Base-by-base conservation (phyloP, 2,329 filamentous ascomycete genomes). In the Scedosporium dehoogii region DNA sequence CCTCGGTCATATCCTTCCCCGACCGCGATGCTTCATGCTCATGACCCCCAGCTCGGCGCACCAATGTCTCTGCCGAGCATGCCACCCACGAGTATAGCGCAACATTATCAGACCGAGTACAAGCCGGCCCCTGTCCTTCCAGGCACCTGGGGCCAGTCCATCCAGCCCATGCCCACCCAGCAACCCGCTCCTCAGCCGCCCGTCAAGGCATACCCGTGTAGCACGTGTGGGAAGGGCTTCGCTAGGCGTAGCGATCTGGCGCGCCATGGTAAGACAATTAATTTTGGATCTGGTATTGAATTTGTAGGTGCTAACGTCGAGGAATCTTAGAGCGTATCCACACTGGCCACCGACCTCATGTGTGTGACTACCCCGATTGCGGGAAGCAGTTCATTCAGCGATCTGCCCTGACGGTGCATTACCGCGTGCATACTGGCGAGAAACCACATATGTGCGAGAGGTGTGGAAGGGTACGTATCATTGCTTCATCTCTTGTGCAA, bases 401-500 rank as follows among this genome's bases (percentile, higher is more conserved):
- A 63, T 97, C 92, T 29, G 94, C 94, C 23, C 78, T 99, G 73
- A 99, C 94, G 0, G 94, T 99, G 6, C 94, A 97, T 74, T 88
- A 90, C 71, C 89, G 94, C 68, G 92, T 97, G 21, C 94, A 99
- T 75, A 97, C 94, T 1, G 94, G 94, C 67, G 94, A 97, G 78
- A 99, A 99, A 77, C 94, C 94, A 59, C 94, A 99, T 70, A 93
- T 94, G 86, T 99, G 94, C 73, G 94, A 97, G 76, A 86, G 90
- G 66, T 97, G 94, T 74, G 91, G 91, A 73, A 97, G 97, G 87
- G 92, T 96, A 80, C 70, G 82, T 69, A 42, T 67, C 63, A 46
- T 14, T 6, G 3, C 23, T n/a, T 38, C 16, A 12, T 25, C n/a
- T 14, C 41, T 23, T 73, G 63, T 69, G 61, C 62, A 63, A 46